Conservation (phyloP, 306 rosid species). For the Prunus fruticosa region DNA sequence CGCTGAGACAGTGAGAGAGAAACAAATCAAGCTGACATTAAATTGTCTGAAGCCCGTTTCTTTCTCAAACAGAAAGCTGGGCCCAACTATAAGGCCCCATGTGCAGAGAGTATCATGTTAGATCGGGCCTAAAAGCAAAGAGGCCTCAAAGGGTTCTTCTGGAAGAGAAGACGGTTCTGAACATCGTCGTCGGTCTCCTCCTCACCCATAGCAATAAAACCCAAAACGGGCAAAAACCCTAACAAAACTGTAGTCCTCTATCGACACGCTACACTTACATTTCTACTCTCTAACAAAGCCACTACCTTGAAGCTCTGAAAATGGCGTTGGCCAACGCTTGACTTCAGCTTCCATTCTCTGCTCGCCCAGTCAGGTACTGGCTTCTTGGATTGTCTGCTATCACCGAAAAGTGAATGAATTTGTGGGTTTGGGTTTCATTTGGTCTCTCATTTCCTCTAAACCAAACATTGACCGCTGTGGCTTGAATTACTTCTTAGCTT, state of each 20-base stretch:
- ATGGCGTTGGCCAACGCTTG: slow-evolving; percentile 71
- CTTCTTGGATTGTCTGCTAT: not conserved
- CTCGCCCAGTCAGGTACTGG: slow-evolving; percentile 48
- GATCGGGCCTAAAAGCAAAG: not conserved
- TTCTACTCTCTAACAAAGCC: not conserved
- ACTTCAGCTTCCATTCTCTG: slow-evolving; percentile 49
- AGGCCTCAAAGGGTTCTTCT: slow-evolving; percentile 14
- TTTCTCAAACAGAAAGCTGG: not conserved
- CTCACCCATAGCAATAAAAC: slow-evolving; percentile 31
- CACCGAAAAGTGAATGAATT: not conserved
- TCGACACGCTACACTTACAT: slow-evolving; percentile 16
- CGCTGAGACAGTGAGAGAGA: too few relatives aligned
- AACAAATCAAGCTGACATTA: too few relatives aligned
- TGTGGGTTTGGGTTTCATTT: not conserved
- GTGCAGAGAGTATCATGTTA: not conserved
- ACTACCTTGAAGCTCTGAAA: not conserved
- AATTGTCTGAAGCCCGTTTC: too few relatives aligned
- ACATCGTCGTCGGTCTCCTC: not conserved
- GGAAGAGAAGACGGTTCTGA: slow-evolving; percentile 60
- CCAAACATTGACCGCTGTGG: not conserved
- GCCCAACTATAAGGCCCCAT: not conserved
- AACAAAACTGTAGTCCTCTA: slow-evolving; percentile 21
- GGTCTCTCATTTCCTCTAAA: not conserved
- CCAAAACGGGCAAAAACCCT: slow-evolving; percentile 46
- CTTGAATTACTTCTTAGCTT: not conserved